Evolutionary conservation across 2,329 filamentous ascomycete species (phyloP).

Genomic region (Neoscytalidium dimidiatum): DNA sequence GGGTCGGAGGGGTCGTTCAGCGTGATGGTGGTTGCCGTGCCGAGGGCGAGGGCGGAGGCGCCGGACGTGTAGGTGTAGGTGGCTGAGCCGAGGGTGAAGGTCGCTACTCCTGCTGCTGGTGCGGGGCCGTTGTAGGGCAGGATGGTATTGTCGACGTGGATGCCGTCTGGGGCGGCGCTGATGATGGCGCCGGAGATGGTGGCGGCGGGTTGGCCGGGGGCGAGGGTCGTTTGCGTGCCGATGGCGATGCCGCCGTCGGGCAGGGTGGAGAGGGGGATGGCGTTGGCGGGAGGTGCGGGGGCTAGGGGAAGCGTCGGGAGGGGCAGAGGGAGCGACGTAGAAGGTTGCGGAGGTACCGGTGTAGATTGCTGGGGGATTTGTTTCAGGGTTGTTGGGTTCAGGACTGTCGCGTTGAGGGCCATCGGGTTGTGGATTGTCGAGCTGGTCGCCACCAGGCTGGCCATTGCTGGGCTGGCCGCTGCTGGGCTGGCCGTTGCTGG

Average conservation of each 20-base stretch:
- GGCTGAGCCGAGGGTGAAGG: not conserved
- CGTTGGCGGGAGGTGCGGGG: not conserved
- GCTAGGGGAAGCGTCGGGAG: not conserved
- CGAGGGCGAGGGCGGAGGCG: not conserved
- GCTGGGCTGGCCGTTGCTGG: not conserved
- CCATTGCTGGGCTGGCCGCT: too few species aligned
- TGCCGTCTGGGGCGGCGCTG: not conserved
- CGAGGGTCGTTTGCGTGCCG: not conserved
- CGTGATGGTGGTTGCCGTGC: not conserved
- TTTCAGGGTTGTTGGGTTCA: too few species aligned
- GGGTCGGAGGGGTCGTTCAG: not conserved
- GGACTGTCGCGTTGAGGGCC: too few species aligned
- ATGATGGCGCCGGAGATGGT: not conserved
- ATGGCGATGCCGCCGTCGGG: not conserved
- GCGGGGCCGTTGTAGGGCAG: not conserved
- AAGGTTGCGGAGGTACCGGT: not conserved
- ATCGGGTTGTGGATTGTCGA: too few species aligned
- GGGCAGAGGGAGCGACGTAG: not conserved
- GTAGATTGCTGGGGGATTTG: too few species aligned
- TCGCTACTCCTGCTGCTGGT: not conserved
- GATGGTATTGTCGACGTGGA: not conserved
- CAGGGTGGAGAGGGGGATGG: not conserved
- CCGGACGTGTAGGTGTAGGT: not conserved
- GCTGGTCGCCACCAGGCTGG: too few species aligned
- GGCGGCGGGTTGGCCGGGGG: not conserved